Conservation (phyloP, 1,284 basidiomycete genomes). For the Neonothopanus nambi region DNA sequence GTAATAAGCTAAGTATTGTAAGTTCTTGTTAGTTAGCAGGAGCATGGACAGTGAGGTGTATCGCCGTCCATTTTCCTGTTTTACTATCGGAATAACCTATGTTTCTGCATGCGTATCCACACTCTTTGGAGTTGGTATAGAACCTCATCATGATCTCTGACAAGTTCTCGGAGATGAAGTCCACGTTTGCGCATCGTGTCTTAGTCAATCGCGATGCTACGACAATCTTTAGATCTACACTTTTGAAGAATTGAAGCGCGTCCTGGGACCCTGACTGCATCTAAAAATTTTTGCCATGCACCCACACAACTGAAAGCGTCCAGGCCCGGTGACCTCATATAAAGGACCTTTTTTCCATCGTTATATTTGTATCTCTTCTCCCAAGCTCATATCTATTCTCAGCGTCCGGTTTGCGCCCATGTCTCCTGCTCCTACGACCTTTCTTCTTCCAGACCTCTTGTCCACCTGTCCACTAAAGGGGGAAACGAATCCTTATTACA, state of each 20-base stretch:
- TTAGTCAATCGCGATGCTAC: too few relatives aligned
- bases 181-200: too few relatives aligned
- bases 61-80: too few relatives aligned
- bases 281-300: background rate
- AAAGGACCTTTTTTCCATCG: background rate
- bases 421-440: constrained; percentile 19
- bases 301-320: background rate
- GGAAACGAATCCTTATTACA: constrained; percentile 54
- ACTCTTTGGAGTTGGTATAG: too few relatives aligned
- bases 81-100: too few relatives aligned
- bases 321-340: constrained; percentile 8
- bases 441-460: constrained; percentile 59
- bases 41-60: too few relatives aligned
- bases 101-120: too few relatives aligned
- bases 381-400: too few relatives aligned
- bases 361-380: background rate
- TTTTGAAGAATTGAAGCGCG: background rate
- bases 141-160: too few relatives aligned
- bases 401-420: background rate
- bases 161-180: constrained; percentile 6
- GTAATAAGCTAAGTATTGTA: too few relatives aligned
- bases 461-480: constrained; percentile 47
- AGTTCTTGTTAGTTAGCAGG: too few relatives aligned
- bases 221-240: constrained; percentile 6
- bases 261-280: constrained; percentile 1